phyloP scores from a whole-genome alignment of 2,329 filamentous ascomycete species.

The Talaromyces atroroseus region DNA sequence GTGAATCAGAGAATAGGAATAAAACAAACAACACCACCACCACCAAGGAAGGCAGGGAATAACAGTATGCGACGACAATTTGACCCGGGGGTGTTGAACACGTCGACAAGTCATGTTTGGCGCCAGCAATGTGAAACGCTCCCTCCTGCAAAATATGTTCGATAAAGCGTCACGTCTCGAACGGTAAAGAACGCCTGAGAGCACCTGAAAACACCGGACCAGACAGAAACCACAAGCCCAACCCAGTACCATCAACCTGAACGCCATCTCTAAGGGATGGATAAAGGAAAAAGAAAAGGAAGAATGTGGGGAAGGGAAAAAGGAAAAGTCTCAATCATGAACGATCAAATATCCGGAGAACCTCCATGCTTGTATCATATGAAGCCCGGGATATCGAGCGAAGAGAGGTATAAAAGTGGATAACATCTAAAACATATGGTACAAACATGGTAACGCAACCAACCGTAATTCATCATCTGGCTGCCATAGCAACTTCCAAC shows the following conservation, averaged over 20 bases:
- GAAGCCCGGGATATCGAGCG: constrained; percentile 3
- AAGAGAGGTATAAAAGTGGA: neutral
- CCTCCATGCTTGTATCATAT: constrained; percentile 2
- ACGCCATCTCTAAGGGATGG: constrained; percentile 10
- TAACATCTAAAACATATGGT: constrained; percentile 14
- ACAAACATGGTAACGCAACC: constrained; percentile 10
- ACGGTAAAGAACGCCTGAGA: neutral
- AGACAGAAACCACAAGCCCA: neutral
- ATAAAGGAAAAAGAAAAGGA: neutral
- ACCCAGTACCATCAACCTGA: constrained; percentile 9
- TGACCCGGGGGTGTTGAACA: neutral
- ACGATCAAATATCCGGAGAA: constrained; percentile 1
- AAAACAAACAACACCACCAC: neutral
- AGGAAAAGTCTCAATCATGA: neutral
- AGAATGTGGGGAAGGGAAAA: neutral
- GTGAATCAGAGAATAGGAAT: neutral
- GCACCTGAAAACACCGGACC: constrained; percentile 6
- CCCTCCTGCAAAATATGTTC: constrained; percentile 4
- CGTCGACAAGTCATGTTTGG: neutral
- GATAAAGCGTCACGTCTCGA: neutral
- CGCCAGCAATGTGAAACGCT: neutral
- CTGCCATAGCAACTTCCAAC: constrained; percentile 12
- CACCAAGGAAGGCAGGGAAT: neutral
- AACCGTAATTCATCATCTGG: constrained; percentile 13
- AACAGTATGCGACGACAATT: neutral